These are phyloP conservation scores for Talaromyces rugulosus DNA, from an alignment of 2,329 filamentous ascomycete genomes.

Conservation along the genomic window DNA sequence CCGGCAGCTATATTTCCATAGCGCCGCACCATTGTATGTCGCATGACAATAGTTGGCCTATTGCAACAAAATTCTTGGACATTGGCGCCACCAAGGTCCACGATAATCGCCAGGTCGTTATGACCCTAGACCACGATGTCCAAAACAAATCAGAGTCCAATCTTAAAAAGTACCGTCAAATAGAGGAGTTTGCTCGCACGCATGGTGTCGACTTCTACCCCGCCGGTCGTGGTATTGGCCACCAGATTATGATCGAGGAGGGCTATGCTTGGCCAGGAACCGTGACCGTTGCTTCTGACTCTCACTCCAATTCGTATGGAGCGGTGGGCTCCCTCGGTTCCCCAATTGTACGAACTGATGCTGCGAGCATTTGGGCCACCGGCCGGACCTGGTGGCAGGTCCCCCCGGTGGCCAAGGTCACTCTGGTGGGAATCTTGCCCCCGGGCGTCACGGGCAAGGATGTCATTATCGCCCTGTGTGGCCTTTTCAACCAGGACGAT, in stretches of 20 bases:
- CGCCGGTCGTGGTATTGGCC: slow-evolving; percentile 76
- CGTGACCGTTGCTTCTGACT: slow-evolving; percentile 67
- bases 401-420: slow-evolving; percentile 77
- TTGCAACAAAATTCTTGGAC: slow-evolving; percentile 74
- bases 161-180: slow-evolving; percentile 74
- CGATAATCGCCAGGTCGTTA: slow-evolving; percentile 69
- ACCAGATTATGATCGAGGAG: slow-evolving; percentile 74
- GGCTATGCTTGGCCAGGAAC: slow-evolving; percentile 82
- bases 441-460: slow-evolving; percentile 87
- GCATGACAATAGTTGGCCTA: slow-evolving; percentile 78
- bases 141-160: slow-evolving; percentile 77
- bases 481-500: slow-evolving; percentile 79
- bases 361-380: slow-evolving; percentile 80
- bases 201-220: slow-evolving; percentile 77
- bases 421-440: slow-evolving; percentile 69
- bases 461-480: slow-evolving; percentile 84
- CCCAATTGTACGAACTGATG: slow-evolving; percentile 81
- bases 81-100: slow-evolving; percentile 74
- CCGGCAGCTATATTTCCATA: slow-evolving; percentile 80
- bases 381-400: slow-evolving; percentile 83
- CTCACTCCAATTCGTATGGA: slow-evolving; percentile 79
- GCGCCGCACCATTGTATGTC: slow-evolving; percentile 73
- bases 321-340: slow-evolving; percentile 74
- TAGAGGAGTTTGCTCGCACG: slow-evolving; percentile 73
- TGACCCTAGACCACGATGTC: slow-evolving; percentile 84